A percentile compares a stretch with the other conserved stretches of the same genome.
Conservation (phyloP, 208 protist genomes). For the Angomonas ambiguus region DNA sequence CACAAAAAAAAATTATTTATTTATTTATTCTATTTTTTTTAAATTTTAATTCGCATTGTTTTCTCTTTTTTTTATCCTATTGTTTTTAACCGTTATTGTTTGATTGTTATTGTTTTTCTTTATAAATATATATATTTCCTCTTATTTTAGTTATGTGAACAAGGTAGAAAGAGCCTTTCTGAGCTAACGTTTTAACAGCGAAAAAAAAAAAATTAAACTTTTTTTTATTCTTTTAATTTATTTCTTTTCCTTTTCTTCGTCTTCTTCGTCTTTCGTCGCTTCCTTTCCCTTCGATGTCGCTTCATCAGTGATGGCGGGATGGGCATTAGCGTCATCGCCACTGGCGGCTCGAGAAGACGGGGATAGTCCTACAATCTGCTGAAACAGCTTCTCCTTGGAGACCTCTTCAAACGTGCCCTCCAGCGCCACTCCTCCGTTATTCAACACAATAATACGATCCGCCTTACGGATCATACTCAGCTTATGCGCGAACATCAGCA, state of each 20-base stretch:
- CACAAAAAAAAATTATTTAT: background rate
- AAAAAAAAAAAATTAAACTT: conserved; percentile 8
- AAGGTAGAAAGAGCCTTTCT: background rate
- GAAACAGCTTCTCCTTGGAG: conserved; percentile 47
- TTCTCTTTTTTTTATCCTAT: background rate
- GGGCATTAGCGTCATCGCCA: background rate
- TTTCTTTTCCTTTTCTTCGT: background rate
- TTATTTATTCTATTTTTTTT: background rate
- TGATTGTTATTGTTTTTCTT: background rate
- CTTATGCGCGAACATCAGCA: conserved; percentile 88
- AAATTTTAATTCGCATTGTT: background rate
- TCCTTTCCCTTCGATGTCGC: background rate
- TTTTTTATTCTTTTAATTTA: background rate
- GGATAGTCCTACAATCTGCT: conserved; percentile 53
- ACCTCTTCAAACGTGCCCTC: conserved; percentile 78
- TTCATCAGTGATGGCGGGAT: background rate
- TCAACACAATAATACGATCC: conserved; percentile 84
- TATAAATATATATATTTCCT: too few relatives aligned
- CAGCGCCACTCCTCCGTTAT: conserved; percentile 65
- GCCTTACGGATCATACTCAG: conserved; percentile 84
- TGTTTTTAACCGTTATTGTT: too few relatives aligned
- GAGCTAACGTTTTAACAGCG: conserved; percentile 5
- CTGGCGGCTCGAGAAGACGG: background rate
- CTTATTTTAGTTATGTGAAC: background rate
- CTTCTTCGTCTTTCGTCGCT: background rate